Percentiles rank a stretch among this genome's conserved stretches.
Evolutionary conservation across 2,329 filamentous ascomycete species (phyloP).

Genomic region (Pseudogymnoascus destructans): DNA sequence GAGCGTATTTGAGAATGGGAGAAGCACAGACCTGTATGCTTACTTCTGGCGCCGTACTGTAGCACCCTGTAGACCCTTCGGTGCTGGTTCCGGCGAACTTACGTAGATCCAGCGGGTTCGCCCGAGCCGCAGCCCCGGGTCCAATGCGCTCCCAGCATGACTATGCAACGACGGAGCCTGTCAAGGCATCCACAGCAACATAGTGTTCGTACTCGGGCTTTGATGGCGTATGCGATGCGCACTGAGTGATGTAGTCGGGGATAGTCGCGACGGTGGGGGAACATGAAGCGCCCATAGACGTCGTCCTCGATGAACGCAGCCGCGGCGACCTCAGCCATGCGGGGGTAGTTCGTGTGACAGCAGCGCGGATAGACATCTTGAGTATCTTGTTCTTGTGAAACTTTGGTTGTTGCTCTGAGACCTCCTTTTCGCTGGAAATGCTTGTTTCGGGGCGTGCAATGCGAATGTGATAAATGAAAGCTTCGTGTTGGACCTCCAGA

Average conservation of each 20-base stretch:
- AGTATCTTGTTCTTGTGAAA: neutral
- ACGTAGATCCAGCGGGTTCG: neutral
- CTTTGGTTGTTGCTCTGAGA: neutral
- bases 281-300: conserved; percentile 26
- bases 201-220: conserved; percentile 17
- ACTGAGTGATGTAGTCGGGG: conserved; percentile 26
- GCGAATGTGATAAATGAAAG: neutral
- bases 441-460: neutral
- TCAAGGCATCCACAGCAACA: conserved; percentile 19
- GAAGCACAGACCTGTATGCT: too few species aligned
- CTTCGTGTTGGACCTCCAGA: neutral
- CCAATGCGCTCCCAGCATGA: conserved; percentile 19
- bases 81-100: neutral
- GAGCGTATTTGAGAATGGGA: too few species aligned
- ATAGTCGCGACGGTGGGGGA: conserved; percentile 26
- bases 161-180: conserved; percentile 18
- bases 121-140: conserved; percentile 10
- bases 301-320: conserved; percentile 27
- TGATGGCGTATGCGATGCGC: conserved; percentile 21
- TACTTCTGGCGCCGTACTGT: too few species aligned
- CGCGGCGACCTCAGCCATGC: conserved; percentile 24
- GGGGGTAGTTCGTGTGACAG: conserved; percentile 8
- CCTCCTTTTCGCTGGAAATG: neutral
- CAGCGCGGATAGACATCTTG: conserved; percentile 12
- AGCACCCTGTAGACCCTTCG: conserved; percentile 17